Conservation (phyloP, 139 green algal species). For the Chara braunii region DNA sequence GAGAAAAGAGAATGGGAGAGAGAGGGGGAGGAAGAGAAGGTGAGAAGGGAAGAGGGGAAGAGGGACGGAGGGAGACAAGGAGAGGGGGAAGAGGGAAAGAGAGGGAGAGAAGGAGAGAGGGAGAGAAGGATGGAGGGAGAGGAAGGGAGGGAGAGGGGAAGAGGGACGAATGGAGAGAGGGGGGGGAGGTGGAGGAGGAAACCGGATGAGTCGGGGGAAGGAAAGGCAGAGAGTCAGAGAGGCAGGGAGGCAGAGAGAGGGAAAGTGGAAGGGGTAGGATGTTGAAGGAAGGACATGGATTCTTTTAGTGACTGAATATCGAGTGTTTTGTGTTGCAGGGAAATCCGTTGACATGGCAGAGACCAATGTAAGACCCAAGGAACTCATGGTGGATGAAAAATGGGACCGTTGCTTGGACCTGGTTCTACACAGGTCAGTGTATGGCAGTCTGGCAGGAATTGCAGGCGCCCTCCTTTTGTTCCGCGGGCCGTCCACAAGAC, state of each 20-base stretch:
- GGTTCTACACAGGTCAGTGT: conserved; percentile 28
- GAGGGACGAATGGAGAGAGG: neutral
- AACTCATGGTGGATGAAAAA: conserved; percentile 34
- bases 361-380: neutral
- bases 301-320: neutral
- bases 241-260: neutral
- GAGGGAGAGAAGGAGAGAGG: neutral
- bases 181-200: neutral
- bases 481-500: conserved; percentile 4
- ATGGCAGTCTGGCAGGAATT: conserved; percentile 21
- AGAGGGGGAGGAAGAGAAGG: neutral
- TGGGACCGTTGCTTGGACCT: conserved; percentile 42
- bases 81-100: neutral
- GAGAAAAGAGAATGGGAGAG: neutral
- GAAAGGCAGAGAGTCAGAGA: neutral
- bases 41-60: neutral
- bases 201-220: neutral
- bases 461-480: conserved; percentile 29
- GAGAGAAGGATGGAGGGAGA: neutral
- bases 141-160: neutral
- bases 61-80: neutral
- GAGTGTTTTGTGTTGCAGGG: neutral
- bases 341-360: neutral
- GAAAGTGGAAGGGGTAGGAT: neutral
- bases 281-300: neutral